Evolutionary conservation across 2,329 filamentous ascomycete species (phyloP), one percentile per base, ranked within the genome.

Genomic region (Orbilia brochopaga): DNA sequence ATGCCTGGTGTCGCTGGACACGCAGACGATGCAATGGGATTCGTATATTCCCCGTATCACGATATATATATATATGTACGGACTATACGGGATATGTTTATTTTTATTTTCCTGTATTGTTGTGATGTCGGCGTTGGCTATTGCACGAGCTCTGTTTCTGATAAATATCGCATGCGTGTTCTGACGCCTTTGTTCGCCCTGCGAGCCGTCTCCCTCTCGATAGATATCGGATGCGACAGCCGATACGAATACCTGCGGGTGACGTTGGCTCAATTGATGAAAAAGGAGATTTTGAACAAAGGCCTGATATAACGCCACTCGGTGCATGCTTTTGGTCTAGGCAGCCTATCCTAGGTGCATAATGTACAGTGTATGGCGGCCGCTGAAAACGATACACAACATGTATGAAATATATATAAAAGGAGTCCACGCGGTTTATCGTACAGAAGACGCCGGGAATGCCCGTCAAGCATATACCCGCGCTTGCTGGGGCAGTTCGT

Each of bases 351-450:
- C 15, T 40, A 2, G 37, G 23, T 24, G 35, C 37, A 42, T 67
- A 56, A 32, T 50, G 63, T 60, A 67, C 63, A 67, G 44, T 69
- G 42, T 61, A 54, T 52, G 32, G 30, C n/a, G 55, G 32, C 55
- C 61, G 51, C 57, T 52, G 61, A 46, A 52, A 61, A 69, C 52
- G 1, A 54, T 37, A 13, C 13, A 13, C n/a, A 42, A 6, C 15
- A 2, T 2, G 37, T 17, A 13, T 42, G 13, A 32, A 8, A 32
- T 42, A 15, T 42, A 42, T 48, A 5, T 19, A 19, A 48, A 15
- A 48, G 11, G 2, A 48, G n/a, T 5, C 44, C n/a, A 17, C n/a
- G 11, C 11, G 21, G 30, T 37, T 40, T 62, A 62, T 69, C 46
- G 53, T 53, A 63, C 44, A 51, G 37, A 50, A 15, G 11, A 56